phyloP scores from a whole-genome alignment of 2,329 filamentous ascomycete species.

The Aspergillus udagawae region DNA sequence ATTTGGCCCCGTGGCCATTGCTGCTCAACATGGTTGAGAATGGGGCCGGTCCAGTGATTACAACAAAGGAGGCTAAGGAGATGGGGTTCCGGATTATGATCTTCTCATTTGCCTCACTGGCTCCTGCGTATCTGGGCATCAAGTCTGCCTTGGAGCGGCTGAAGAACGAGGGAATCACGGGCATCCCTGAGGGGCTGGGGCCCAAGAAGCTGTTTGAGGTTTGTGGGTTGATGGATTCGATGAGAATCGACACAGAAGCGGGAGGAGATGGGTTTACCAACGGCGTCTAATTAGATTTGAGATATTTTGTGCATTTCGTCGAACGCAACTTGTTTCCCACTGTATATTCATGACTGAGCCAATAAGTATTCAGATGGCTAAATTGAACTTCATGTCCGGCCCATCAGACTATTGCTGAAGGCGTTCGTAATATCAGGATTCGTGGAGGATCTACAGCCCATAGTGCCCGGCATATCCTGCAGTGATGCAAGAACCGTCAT shows the following conservation, averaged over 20 bases:
- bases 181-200: conserved; percentile 25
- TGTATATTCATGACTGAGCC: too few species aligned
- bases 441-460: too few species aligned
- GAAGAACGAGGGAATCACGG: conserved; percentile 33
- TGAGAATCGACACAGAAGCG: conserved; percentile 36
- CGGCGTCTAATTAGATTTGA: conserved; percentile 18
- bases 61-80: conserved; percentile 35
- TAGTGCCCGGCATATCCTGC: too few species aligned
- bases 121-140: conserved; percentile 36
- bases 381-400: too few species aligned
- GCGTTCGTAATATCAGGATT: too few species aligned
- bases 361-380: too few species aligned
- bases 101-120: conserved; percentile 36
- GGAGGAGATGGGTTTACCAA: conserved; percentile 31
- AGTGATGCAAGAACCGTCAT: too few species aligned
- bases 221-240: conserved; percentile 38
- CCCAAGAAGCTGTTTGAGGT: conserved; percentile 39
- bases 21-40: conserved; percentile 45
- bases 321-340: too few species aligned
- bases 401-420: too few species aligned
- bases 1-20: conserved; percentile 37
- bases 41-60: conserved; percentile 35
- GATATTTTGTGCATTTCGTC: not conserved
- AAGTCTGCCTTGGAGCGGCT: conserved; percentile 29
- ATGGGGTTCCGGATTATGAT: conserved; percentile 44